Base-by-base conservation (phyloP, 2,329 filamentous ascomycete species). In the Cytospora paraplurivora region DNA sequence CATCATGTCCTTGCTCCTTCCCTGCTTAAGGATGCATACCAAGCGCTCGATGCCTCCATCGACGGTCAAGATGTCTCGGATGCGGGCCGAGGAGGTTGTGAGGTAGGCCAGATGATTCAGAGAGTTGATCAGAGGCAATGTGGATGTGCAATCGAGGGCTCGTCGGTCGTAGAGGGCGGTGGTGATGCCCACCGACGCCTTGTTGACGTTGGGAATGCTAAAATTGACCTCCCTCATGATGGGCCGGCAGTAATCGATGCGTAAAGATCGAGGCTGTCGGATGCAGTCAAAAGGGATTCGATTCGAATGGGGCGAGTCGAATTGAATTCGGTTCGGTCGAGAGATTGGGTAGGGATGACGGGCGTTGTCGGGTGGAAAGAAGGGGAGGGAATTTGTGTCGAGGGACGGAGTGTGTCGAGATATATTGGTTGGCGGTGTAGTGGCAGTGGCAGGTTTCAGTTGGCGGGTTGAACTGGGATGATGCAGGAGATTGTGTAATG, bases 161-260 rank as follows among this genome's bases (percentile, higher is more conserved):
- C 95, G 90, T 69, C 95, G 92, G 80, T 99, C 95, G 78, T 99
- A 99, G 67, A 99, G 86, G 76, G 95, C 96, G 63, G 95, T 97
- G 70, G 95, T 99, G 80, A 99, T 99, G 79, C 94, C 94, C 74
- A 67, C 65, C 64, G 93, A 96, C 71, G 93, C 93, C 88, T 97
- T 97, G 79, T 97, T 97, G 85, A 94, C 92, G 83, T 94, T 96
- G 53, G 93, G 93, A 75, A 97, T 96, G 79, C 92, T 96, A 80
- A 97, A 97, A 79, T 97, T 97, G 80, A 96, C 93, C 86, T 99
- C 95, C 82, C 95, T 92, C 95, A 99, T 99, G 79, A 77, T 94
- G 85, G 68, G 65, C 70, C 66, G 68, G 70, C 70, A 61, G 41
- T 27, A 19, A 51, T 66, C 50, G 56, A 50, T 32, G 17, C 19